Percentiles rank a stretch among this genome's conserved stretches.
phyloP scores from a whole-genome alignment of 148 eudicot species.

The Vaccinium macrocarpon region DNA sequence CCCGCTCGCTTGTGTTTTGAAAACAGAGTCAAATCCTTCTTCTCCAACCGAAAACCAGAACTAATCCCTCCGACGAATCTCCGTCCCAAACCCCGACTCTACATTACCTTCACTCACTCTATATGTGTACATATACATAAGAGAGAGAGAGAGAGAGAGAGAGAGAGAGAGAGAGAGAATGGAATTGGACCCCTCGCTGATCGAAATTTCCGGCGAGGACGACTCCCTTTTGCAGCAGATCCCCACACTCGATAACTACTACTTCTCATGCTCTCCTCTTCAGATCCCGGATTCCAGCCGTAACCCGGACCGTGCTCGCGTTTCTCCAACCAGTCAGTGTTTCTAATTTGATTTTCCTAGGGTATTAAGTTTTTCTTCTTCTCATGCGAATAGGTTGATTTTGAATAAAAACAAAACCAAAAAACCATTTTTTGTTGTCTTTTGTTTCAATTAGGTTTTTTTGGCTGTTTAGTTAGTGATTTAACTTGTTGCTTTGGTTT shows the following conservation, averaged over 20 bases:
- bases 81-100: neutral
- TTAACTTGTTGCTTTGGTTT: neutral
- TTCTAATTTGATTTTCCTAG: neutral
- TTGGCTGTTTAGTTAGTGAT: neutral
- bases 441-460: neutral
- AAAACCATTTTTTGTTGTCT: no score
- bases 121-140: neutral
- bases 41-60: neutral
- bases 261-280: constrained; percentile 43
- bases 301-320: neutral
- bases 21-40: neutral
- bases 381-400: neutral
- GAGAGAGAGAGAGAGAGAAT: constrained; percentile 22
- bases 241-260: constrained; percentile 4
- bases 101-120: neutral
- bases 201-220: constrained; percentile 43
- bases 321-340: constrained; percentile 23
- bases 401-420: no score
- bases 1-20: constrained; percentile 27
- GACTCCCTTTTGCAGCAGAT: constrained; percentile 34
- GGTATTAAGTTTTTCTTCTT: neutral
- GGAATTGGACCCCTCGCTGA: constrained; percentile 33
- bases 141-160: neutral
- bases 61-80: neutral
- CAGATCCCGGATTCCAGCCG: constrained; percentile 18